phyloP scores from a whole-genome alignment of 345 rosid genomes.

The Aquilaria malaccensis region DNA sequence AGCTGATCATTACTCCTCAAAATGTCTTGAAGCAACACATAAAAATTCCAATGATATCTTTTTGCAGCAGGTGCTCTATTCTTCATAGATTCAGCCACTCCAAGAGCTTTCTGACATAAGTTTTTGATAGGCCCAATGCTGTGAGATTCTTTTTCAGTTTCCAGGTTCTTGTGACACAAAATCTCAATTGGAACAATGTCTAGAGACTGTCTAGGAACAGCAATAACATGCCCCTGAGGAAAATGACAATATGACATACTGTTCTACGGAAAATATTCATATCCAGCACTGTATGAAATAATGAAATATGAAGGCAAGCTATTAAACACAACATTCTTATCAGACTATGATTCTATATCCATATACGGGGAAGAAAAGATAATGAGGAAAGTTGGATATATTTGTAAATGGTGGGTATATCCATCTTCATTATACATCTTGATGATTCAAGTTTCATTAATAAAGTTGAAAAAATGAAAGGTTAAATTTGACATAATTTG shows the following conservation, averaged over 20 bases:
- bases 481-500: too few species aligned
- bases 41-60: slow-evolving; percentile 73
- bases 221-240: slow-evolving; percentile 60
- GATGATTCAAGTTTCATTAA: too few species aligned
- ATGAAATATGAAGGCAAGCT: too few species aligned
- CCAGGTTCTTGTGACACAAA: slow-evolving; percentile 25
- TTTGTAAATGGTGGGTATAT: too few species aligned
- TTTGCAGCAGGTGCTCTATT: slow-evolving; percentile 31
- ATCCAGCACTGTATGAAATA: too few species aligned
- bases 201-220: slow-evolving; percentile 43
- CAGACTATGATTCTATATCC: too few species aligned
- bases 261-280: too few species aligned
- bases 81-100: slow-evolving; percentile 42
- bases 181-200: slow-evolving; percentile 64
- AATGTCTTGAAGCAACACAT: slow-evolving; percentile 59
- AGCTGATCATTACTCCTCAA: slow-evolving; percentile 48
- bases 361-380: too few species aligned
- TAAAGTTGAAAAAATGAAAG: too few species aligned
- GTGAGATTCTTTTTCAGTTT: slow-evolving; percentile 24
- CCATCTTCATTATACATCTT: too few species aligned
- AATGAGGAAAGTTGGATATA: too few species aligned
- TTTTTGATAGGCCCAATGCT: slow-evolving; percentile 28
- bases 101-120: slow-evolving; percentile 55
- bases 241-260: background rate
- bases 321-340: too few species aligned